A percentile compares a stretch with the other conserved stretches of the same genome.
Conservation (phyloP, 1,284 basidiomycete species). For the Tremellales sp. region DNA sequence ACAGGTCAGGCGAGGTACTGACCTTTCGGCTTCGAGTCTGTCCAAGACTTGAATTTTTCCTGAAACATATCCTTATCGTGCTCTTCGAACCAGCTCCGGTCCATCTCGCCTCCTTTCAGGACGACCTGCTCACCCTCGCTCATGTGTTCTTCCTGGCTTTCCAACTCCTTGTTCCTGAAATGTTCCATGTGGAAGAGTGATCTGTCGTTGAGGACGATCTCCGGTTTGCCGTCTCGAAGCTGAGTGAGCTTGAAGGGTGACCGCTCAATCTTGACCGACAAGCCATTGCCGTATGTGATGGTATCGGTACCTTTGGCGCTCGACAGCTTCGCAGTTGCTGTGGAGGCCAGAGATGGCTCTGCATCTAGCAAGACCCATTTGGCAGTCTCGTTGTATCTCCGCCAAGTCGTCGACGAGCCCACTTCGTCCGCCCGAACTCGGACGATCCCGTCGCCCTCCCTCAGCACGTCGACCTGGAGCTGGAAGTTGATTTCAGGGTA, state of each 20-base stretch:
- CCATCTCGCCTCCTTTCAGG: slow-evolving; percentile 50
- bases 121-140: slow-evolving; percentile 44
- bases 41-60: slow-evolving; percentile 79
- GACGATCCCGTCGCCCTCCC: slow-evolving; percentile 66
- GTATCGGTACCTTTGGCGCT: slow-evolving; percentile 49
- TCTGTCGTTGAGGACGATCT: slow-evolving; percentile 84
- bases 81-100: slow-evolving; percentile 76
- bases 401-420: slow-evolving; percentile 58
- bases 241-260: slow-evolving; percentile 70
- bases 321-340: slow-evolving; percentile 51
- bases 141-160: slow-evolving; percentile 43
- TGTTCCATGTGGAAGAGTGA: slow-evolving; percentile 97
- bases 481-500: slow-evolving; percentile 77
- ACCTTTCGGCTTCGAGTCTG: slow-evolving; percentile 95
- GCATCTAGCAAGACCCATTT: slow-evolving; percentile 69
- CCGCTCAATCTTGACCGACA: slow-evolving; percentile 61
- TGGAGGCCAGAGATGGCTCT: slow-evolving; percentile 59
- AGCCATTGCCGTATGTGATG: slow-evolving; percentile 33
- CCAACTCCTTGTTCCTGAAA: slow-evolving; percentile 69
- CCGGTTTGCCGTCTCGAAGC: slow-evolving; percentile 67
- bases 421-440: slow-evolving; percentile 83
- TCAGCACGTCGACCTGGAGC: slow-evolving; percentile 73
- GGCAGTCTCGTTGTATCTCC: slow-evolving; percentile 83
- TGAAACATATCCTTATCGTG: slow-evolving; percentile 81
- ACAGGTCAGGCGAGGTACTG: slow-evolving; percentile 9